A percentile compares a stretch with the other conserved stretches of the same genome.
Conservation (phyloP, 306 rosid species). For the Myrica gale region DNA sequence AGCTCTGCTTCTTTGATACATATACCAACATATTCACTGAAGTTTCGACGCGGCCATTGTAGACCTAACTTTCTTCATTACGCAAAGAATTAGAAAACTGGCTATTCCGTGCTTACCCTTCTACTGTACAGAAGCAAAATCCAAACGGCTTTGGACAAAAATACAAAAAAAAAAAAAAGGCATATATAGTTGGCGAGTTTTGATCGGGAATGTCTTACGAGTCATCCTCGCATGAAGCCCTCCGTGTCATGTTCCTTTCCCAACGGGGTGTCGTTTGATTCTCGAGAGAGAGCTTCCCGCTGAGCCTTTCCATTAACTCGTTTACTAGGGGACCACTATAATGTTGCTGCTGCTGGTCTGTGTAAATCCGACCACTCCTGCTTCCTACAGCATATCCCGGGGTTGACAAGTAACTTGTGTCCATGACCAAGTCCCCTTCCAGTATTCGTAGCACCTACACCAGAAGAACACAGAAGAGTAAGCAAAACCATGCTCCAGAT, state of each 20-base stretch:
- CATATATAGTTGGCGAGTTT: too few relatives aligned
- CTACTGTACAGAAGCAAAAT: constrained; percentile 68
- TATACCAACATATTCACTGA: background rate
- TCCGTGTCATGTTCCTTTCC: constrained; percentile 62
- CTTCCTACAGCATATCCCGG: constrained; percentile 72
- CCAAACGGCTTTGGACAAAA: constrained; percentile 35
- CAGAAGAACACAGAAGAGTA: constrained; percentile 11
- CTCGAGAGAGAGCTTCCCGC: constrained; percentile 69
- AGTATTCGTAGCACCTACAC: constrained; percentile 81
- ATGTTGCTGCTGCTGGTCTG: constrained; percentile 60
- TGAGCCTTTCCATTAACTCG: constrained; percentile 58
- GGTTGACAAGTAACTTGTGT: constrained; percentile 58
- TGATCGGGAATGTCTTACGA: constrained; percentile 28
- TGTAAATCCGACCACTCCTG: constrained; percentile 73
- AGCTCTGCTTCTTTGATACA: too few relatives aligned
- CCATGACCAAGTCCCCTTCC: constrained; percentile 96
- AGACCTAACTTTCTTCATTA: constrained; percentile 41
- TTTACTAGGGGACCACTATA: constrained; percentile 56
- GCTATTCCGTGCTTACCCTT: constrained; percentile 38
- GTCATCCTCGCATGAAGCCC: constrained; percentile 54
- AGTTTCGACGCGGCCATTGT: constrained; percentile 22
- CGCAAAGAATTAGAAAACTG: constrained; percentile 43
- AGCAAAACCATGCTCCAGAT: constrained; percentile 8
- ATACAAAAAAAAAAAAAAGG: constrained; percentile 30
- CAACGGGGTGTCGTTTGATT: constrained; percentile 54